phyloP scores from a whole-genome alignment of 2,329 filamentous ascomycete genomes.

The Hawksworthiomyces lignivorus region DNA sequence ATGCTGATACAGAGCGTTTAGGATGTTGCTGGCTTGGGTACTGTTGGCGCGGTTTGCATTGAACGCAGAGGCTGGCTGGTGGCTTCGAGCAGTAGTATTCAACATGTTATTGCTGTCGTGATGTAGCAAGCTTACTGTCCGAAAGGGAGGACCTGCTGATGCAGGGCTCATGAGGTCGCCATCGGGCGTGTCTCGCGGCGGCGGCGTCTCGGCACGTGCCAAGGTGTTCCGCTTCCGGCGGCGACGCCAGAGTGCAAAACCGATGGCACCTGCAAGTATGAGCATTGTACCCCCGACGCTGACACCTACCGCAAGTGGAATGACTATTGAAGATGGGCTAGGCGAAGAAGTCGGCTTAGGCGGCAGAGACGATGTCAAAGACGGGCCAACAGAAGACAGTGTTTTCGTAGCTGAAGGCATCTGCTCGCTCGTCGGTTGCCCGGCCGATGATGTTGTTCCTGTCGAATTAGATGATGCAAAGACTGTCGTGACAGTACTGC shows the following conservation, averaged over 20 bases:
- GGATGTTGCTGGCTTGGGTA: background rate
- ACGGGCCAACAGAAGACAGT: background rate
- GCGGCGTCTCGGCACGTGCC: slow-evolving; percentile 13
- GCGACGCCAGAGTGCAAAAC: slow-evolving; percentile 11
- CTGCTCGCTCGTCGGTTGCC: no score
- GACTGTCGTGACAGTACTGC: no score
- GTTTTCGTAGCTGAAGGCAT: no score
- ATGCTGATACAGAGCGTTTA: background rate
- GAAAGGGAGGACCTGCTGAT: slow-evolving; percentile 4
- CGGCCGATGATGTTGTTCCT: no score
- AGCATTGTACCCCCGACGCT: slow-evolving; percentile 10
- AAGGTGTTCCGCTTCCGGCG: background rate
- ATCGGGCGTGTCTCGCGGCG: slow-evolving; percentile 11
- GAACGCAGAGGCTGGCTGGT: no score
- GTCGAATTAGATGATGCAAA: no score
- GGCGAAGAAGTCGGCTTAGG: background rate
- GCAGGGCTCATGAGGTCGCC: slow-evolving; percentile 2
- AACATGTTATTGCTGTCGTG: background rate
- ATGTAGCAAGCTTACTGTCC: slow-evolving; percentile 1
- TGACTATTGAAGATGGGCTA: background rate
- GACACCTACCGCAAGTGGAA: slow-evolving; percentile 12
- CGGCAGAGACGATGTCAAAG: background rate
- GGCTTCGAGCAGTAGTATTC: no score
- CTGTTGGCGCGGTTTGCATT: background rate
- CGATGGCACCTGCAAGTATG: background rate